A percentile compares a stretch with the other conserved stretches of the same genome.
Conservation (phyloP, 2,329 filamentous ascomycete genomes). For the Torrubiella hemipterigena region DNA sequence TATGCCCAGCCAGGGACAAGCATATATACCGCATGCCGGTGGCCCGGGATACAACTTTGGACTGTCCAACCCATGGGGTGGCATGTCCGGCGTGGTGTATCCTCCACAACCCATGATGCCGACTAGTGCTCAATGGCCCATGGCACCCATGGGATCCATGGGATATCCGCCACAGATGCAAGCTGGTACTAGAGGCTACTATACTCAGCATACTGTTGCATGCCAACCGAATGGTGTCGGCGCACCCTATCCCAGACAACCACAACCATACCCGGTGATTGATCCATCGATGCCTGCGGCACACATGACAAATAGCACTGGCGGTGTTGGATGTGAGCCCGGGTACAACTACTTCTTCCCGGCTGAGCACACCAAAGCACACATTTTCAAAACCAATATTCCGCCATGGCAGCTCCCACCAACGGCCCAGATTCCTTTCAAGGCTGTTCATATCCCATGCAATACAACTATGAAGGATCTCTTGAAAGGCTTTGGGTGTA, state of each 20-base stretch:
- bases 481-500: conserved; percentile 45
- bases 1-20: conserved; percentile 20
- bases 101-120: conserved; percentile 14
- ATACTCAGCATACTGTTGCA: conserved; percentile 14
- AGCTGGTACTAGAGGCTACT: conserved; percentile 14
- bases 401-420: conserved; percentile 41
- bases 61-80: too few relatives aligned
- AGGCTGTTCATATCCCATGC: conserved; percentile 38
- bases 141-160: conserved; percentile 8
- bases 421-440: conserved; percentile 30
- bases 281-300: conserved; percentile 35
- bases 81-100: too few relatives aligned
- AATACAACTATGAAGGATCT: conserved; percentile 42
- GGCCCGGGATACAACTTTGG: conserved; percentile 22
- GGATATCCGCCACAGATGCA: conserved; percentile 1
- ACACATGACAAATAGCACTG: conserved; percentile 44
- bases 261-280: conserved; percentile 28
- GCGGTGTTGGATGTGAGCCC: conserved; percentile 45
- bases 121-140: conserved; percentile 9
- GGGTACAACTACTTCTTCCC: conserved; percentile 55
- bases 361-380: conserved; percentile 43
- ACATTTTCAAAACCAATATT: conserved; percentile 38
- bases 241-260: conserved; percentile 23
- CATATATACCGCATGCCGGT: conserved; percentile 24
- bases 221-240: conserved; percentile 25